Percentiles rank a stretch among this genome's conserved stretches.
Evolutionary conservation across 148 eudicot genomes (phyloP).

Genomic region (Fallopia convolvulus): DNA sequence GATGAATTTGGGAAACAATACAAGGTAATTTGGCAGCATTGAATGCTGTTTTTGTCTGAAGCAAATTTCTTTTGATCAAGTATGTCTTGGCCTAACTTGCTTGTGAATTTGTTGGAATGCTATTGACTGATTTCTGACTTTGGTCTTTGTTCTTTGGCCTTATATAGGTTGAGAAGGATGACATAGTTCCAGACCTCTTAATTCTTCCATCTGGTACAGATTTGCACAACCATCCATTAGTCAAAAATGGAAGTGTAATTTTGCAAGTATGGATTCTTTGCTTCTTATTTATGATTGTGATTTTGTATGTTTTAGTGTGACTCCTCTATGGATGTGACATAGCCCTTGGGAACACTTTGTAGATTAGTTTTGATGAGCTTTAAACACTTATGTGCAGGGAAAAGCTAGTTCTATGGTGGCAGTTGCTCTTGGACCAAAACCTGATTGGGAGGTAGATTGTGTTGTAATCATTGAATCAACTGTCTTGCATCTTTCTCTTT

Average conservation of each 20-base stretch:
- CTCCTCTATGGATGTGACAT: not conserved
- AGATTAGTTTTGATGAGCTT: not conserved
- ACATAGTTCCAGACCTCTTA: constrained; percentile 71
- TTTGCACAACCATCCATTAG: constrained; percentile 80
- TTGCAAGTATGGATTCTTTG: constrained; percentile 54
- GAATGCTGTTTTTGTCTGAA: not conserved
- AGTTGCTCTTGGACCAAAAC: constrained; percentile 75
- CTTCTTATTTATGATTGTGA: not conserved
- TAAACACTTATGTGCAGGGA: constrained; percentile 37
- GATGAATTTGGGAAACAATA: constrained; percentile 42
- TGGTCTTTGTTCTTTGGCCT: not conserved
- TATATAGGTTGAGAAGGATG: constrained; percentile 70
- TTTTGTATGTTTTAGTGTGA: too few relatives aligned
- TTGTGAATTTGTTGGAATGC: not conserved
- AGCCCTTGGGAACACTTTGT: not conserved
- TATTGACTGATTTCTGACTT: not conserved
- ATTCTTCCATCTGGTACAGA: constrained; percentile 73
- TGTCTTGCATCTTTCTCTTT: not conserved
- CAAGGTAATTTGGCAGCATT: constrained; percentile 28
- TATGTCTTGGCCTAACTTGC: not conserved
- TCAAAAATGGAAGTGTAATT: constrained; percentile 67
- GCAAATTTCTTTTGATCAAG: not conserved
- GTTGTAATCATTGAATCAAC: not conserved
- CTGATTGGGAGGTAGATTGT: constrained; percentile 85
- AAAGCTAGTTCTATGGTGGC: constrained; percentile 98